Conservation (phyloP, 2,329 filamentous ascomycete species). For the Rhinocladiella mackenziei region DNA sequence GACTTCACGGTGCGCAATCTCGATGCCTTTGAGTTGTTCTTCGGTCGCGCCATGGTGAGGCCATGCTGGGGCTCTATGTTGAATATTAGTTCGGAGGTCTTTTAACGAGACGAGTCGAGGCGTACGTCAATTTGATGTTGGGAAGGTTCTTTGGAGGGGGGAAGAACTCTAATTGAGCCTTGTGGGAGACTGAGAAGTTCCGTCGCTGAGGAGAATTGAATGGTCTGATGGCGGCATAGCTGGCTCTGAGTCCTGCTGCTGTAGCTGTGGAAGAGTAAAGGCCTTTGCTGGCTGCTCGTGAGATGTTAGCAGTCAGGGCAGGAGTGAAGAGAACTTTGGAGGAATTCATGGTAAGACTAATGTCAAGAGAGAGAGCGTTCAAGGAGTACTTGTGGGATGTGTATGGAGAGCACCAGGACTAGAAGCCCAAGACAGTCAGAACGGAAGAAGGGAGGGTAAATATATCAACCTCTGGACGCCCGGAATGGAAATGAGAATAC, state of each 20-base stretch:
- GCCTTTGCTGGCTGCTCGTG: slow-evolving; percentile 24
- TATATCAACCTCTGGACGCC: no score
- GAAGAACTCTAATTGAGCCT: slow-evolving; percentile 46
- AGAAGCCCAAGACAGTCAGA: no score
- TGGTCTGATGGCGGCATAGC: slow-evolving; percentile 22
- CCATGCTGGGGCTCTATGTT: slow-evolving; percentile 38
- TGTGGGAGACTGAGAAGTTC: slow-evolving; percentile 39
- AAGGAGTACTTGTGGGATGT: no score
- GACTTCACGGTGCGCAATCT: slow-evolving; percentile 71
- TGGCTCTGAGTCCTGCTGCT: slow-evolving; percentile 30
- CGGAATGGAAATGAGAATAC: no score
- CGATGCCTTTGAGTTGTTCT: slow-evolving; percentile 70
- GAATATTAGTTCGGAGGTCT: slow-evolving; percentile 8
- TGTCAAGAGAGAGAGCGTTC: no score
- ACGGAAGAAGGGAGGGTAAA: no score
- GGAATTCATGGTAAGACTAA: slow-evolving; percentile 20
- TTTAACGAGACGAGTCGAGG: not conserved
- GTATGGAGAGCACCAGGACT: no score
- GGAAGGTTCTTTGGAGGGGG: slow-evolving; percentile 58
- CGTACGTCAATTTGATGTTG: slow-evolving; percentile 33
- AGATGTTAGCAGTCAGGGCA: slow-evolving; percentile 21
- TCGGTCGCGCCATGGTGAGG: slow-evolving; percentile 56
- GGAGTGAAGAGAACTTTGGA: slow-evolving; percentile 21
- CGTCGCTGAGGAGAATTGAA: slow-evolving; percentile 24
- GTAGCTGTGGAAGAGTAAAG: slow-evolving; percentile 14